Conservation (phyloP, 2,329 filamentous ascomycete species). For the Pseudogymnoascus sp. region DNA sequence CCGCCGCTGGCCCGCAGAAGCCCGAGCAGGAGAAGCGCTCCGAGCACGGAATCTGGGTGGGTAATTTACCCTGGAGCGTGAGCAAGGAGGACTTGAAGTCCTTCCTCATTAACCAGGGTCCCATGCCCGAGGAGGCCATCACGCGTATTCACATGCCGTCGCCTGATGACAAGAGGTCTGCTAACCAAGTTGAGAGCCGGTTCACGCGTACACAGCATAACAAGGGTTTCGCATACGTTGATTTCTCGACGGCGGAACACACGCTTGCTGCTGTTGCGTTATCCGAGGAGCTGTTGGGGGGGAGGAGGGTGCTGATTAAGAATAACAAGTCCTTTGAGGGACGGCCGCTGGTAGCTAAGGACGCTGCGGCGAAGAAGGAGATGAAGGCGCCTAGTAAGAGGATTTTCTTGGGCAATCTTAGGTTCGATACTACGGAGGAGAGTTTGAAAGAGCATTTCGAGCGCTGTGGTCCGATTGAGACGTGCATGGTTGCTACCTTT, state of each 20-base stretch:
- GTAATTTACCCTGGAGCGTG: slow-evolving; percentile 80
- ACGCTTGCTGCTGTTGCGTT: slow-evolving; percentile 69
- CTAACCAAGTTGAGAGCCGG: slow-evolving; percentile 26
- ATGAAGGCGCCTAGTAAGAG: slow-evolving; percentile 63
- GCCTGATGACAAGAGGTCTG: slow-evolving; percentile 34
- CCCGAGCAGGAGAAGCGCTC: slow-evolving; percentile 51
- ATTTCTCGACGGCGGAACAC: slow-evolving; percentile 62
- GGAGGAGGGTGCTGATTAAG: slow-evolving; percentile 85
- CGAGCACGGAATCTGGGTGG: slow-evolving; percentile 86
- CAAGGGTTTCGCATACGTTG: slow-evolving; percentile 93
- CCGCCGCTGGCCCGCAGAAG: slow-evolving; percentile 26
- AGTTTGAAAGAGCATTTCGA: slow-evolving; percentile 72
- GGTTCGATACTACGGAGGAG: slow-evolving; percentile 74
- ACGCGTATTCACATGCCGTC: slow-evolving; percentile 58
- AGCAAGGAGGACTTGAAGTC: slow-evolving; percentile 65
- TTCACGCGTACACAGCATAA: slow-evolving; percentile 41
- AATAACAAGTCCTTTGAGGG: slow-evolving; percentile 84
- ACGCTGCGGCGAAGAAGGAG: slow-evolving; percentile 22
- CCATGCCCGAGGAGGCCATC: slow-evolving; percentile 61
- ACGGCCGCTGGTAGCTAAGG: slow-evolving; percentile 59
- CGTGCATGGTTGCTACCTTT: slow-evolving; percentile 86
- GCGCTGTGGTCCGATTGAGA: slow-evolving; percentile 74
- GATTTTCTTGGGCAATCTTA: slow-evolving; percentile 85
- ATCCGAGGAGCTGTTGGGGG: slow-evolving; percentile 71
- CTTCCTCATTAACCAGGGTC: slow-evolving; percentile 69